Evolutionary conservation across 768 basidiomycete genomes (phyloP).

Genomic region (Pisolithus sp.): DNA sequence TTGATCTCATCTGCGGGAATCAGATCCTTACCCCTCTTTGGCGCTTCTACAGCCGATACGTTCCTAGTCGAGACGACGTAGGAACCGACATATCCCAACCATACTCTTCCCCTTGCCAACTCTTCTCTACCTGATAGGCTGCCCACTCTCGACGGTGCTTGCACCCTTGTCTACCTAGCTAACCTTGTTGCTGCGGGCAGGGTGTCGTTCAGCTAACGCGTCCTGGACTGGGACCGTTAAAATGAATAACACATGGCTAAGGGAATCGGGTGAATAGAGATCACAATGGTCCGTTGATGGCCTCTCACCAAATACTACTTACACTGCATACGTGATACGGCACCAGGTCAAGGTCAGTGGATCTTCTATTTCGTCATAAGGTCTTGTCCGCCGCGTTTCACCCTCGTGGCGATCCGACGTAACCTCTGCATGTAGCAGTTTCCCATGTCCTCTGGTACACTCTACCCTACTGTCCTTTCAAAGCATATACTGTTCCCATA

Average conservation of each 20-base stretch:
- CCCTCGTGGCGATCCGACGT: too few relatives aligned
- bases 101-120: conserved; percentile 60
- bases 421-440: too few relatives aligned
- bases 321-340: conserved; percentile 64
- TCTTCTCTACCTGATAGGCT: conserved; percentile 37
- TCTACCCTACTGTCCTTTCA: too few relatives aligned
- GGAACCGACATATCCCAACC: conserved; percentile 80
- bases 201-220: conserved; percentile 40
- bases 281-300: conserved; percentile 61
- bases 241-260: conserved; percentile 50
- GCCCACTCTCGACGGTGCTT: conserved; percentile 48
- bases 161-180: conserved; percentile 47
- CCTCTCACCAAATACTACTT: conserved; percentile 65
- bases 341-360: conserved; percentile 52
- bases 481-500: too few relatives aligned
- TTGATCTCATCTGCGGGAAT: too few relatives aligned
- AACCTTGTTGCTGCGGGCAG: conserved; percentile 42
- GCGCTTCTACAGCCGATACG: too few relatives aligned
- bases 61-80: too few relatives aligned
- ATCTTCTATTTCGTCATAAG: too few relatives aligned
- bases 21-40: too few relatives aligned
- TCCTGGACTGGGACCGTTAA: conserved; percentile 33
- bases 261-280: conserved; percentile 54
- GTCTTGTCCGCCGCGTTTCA: too few relatives aligned
- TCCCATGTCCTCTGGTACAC: too few relatives aligned